Percentiles rank a stretch among this genome's conserved stretches.
Evolutionary conservation across 108 stramenopile genomes (phyloP).

Genomic region (Skeletonema marinoi): DNA sequence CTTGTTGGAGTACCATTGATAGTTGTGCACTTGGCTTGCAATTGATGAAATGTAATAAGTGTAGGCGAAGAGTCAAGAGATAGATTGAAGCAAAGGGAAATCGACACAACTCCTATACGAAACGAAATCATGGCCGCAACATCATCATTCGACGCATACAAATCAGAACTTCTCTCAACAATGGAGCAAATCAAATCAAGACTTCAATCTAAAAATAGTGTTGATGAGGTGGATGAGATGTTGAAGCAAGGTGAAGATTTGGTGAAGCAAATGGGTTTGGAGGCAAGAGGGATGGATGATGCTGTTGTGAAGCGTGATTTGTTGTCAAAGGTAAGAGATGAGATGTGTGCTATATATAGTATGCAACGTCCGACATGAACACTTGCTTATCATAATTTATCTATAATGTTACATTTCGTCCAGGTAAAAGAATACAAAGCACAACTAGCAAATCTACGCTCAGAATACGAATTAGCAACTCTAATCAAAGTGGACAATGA

Average conservation of each 20-base stretch:
- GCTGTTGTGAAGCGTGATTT: not conserved
- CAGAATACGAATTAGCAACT: not conserved
- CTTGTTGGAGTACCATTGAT: too few species aligned
- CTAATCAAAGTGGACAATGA: not conserved
- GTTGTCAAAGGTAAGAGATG: not conserved
- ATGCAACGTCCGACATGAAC: not conserved
- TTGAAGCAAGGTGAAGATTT: constrained; percentile 27
- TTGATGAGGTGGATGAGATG: not conserved
- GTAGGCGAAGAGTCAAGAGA: not conserved
- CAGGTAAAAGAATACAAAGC: constrained; percentile 1
- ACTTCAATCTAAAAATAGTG: not conserved
- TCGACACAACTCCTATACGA: not conserved
- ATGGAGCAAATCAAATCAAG: not conserved
- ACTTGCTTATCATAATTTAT: too few species aligned
- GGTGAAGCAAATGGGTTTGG: constrained; percentile 35
- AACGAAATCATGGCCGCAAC: not conserved
- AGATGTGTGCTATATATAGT: not conserved
- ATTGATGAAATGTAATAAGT: not conserved
- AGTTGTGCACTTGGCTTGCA: too few species aligned
- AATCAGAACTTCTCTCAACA: not conserved
- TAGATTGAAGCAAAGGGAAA: not conserved
- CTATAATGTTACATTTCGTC: not conserved
- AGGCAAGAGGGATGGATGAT: constrained; percentile 6
- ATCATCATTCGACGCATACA: not conserved
- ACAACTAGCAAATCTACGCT: constrained; percentile 1